Conservation (phyloP, 2,329 filamentous ascomycete genomes). For the Chaetomiaceae sp. region DNA sequence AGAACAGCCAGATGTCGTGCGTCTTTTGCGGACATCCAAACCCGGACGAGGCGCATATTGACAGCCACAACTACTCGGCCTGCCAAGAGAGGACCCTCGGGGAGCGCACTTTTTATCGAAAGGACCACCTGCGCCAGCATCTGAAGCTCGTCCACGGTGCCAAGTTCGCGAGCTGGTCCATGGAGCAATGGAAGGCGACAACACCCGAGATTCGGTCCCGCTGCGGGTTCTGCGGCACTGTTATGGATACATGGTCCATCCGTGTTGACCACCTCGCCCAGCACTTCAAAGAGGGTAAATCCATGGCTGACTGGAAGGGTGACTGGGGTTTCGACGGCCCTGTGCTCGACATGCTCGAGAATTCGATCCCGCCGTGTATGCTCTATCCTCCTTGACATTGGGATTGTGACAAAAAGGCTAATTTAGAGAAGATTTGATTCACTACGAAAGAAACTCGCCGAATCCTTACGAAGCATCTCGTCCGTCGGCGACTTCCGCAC, state of each 20-base stretch:
- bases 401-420: constrained; percentile 17
- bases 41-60: constrained; percentile 52
- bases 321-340: constrained; percentile 63
- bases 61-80: constrained; percentile 55
- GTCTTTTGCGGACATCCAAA: constrained; percentile 56
- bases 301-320: constrained; percentile 67
- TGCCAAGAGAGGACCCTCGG: constrained; percentile 62
- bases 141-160: constrained; percentile 58
- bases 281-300: constrained; percentile 62
- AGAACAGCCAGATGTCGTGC: constrained; percentile 54
- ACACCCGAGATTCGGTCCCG: constrained; percentile 59
- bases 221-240: constrained; percentile 61
- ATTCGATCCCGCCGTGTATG: constrained; percentile 63
- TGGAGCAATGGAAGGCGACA: constrained; percentile 57
- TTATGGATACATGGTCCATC: constrained; percentile 58
- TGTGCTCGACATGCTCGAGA: constrained; percentile 60
- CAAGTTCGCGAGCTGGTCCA: constrained; percentile 62
- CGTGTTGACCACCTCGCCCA: constrained; percentile 62
- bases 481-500: constrained; percentile 42
- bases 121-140: constrained; percentile 64
- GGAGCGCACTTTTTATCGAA: constrained; percentile 63
- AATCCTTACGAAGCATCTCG: constrained; percentile 49
- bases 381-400: constrained; percentile 28
- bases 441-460: constrained; percentile 56
- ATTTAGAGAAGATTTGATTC: constrained; percentile 53